Base-by-base conservation (phyloP, 305 asterid species). In the Petunia hybrid region DNA sequence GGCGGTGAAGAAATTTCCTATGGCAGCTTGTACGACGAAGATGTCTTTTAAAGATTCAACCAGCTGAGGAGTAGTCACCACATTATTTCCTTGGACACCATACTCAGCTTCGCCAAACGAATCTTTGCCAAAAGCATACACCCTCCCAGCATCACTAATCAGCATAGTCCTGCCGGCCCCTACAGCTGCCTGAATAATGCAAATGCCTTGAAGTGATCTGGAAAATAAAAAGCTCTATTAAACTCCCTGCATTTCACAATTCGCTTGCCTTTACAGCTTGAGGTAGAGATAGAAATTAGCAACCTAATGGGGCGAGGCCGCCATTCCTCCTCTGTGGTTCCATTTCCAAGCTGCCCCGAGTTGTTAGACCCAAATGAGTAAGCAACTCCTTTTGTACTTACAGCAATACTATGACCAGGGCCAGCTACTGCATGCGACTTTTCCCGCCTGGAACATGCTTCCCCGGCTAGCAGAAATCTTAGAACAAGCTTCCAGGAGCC, bases 341-440 rank as follows among this genome's bases (percentile, higher is more conserved):
- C 99, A n/a, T 91, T 95, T 3, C 99, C 99, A 39, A 96, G 97
- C 87, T 96, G 99, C 9, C 99, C 98, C 0, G 93, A 93, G 88
- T 83, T 88, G 87, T 94, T 94, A 48, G 93, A 87, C 64, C 99
- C 99, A 10, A 96, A 96, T 0, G 99, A 87, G 80, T 91, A 94
- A 10, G 87, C 98, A 53, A 80, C 90, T 81, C 99, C 99, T 35
- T 87, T 88, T n/a, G 95, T 87, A 74, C 97, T 96, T 84, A 96
- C 97, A 5, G 92, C 98, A 82, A 96, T 78, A 81, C 98, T 94
- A 80, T 96, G 98, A 36, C 99, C 98, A 0, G 99, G 98, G n/a
- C 98, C 99, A 4, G 98, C 99, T 79, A 94, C 87, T 2, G 99
- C 98, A 78, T 96, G 99, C 8, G 98, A 90, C 79, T 89, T 94